Conservation (phyloP, 192 early-diverging fungal species). For the Coemansia sp. region DNA sequence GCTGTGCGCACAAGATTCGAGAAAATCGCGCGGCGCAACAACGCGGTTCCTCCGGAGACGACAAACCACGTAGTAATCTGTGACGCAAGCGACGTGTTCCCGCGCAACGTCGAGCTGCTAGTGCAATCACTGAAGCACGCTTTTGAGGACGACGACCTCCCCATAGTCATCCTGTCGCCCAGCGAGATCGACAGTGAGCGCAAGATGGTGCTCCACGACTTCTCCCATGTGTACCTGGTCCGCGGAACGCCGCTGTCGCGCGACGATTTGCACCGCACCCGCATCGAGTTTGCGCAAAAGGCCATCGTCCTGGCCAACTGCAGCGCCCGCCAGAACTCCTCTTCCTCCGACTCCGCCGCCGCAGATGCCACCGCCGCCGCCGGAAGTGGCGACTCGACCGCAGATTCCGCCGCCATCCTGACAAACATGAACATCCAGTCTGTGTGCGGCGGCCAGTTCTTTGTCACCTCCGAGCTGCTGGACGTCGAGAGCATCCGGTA, state of each 20-base stretch:
- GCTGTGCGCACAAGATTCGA: conserved; percentile 8
- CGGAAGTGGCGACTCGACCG: conserved; percentile 1
- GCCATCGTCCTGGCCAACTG: conserved; percentile 43
- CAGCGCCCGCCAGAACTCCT: not conserved
- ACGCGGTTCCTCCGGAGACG: conserved; percentile 20
- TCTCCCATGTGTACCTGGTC: conserved; percentile 40
- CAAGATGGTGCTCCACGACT: conserved; percentile 15
- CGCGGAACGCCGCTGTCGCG: conserved; percentile 46
- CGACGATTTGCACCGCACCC: conserved; percentile 39
- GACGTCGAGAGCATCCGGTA: conserved; percentile 44
- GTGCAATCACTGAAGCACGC: conserved; percentile 45
- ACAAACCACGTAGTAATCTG: conserved; percentile 47
- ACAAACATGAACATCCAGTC: conserved; percentile 53
- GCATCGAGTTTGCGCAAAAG: conserved; percentile 34
- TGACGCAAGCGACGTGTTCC: conserved; percentile 41
- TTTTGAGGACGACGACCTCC: conserved; percentile 31
- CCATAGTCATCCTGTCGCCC: conserved; percentile 40
- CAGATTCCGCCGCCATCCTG: conserved; percentile 46
- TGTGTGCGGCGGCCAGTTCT: conserved; percentile 33
- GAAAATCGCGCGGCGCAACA: conserved; percentile 5
- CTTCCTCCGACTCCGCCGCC: no score
- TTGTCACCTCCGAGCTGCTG: conserved; percentile 45
- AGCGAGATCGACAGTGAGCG: conserved; percentile 16
- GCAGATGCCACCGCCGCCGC: not conserved
- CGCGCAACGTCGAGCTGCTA: conserved; percentile 49